Evolutionary conservation across 805 yeast species (phyloP).

Genomic region (Aciculoconidium aculeatum): DNA sequence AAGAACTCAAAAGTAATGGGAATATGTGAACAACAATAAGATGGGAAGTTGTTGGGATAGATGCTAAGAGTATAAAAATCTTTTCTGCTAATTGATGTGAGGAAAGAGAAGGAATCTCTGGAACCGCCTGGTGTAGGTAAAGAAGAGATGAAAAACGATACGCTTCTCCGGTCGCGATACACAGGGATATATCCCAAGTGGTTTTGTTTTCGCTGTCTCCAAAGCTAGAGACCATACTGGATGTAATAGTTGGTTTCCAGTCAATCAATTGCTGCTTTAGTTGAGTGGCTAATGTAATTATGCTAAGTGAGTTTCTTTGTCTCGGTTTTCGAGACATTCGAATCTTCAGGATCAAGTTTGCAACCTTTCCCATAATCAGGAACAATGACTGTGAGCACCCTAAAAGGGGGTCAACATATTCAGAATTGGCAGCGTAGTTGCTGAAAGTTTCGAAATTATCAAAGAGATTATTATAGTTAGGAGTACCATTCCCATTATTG

Average conservation of each 20-base stretch:
- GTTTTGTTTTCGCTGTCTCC: too few species aligned
- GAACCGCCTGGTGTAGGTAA: conserved; percentile 65
- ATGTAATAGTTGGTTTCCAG: conserved; percentile 50
- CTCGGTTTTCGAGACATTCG: conserved; percentile 27
- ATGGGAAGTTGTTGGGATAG: conserved; percentile 55
- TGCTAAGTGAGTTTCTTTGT: conserved; percentile 33
- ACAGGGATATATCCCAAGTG: conserved; percentile 53
- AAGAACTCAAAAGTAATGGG: conserved; percentile 59
- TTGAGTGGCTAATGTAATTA: conserved; percentile 50
- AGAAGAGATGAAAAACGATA: conserved; percentile 55
- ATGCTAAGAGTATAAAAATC: conserved; percentile 52
- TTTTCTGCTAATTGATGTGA: conserved; percentile 55
- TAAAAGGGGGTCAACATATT: conserved; percentile 54
- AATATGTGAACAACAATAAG: conserved; percentile 57
- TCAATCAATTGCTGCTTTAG: conserved; percentile 45
- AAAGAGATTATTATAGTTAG: conserved; percentile 22
- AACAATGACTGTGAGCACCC: conserved; percentile 65
- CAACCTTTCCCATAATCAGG: conserved; percentile 60
- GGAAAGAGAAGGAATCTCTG: conserved; percentile 53
- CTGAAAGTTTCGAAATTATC: conserved; percentile 36
- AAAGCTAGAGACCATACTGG: conserved; percentile 34
- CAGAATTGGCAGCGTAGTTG: conserved; percentile 26
- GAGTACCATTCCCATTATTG: conserved; percentile 10
- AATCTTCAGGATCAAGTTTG: conserved; percentile 47
- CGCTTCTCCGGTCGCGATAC: conserved; percentile 67